phyloP scores from a whole-genome alignment of 345 rosid species.

The Lumnitzera racemosa region DNA sequence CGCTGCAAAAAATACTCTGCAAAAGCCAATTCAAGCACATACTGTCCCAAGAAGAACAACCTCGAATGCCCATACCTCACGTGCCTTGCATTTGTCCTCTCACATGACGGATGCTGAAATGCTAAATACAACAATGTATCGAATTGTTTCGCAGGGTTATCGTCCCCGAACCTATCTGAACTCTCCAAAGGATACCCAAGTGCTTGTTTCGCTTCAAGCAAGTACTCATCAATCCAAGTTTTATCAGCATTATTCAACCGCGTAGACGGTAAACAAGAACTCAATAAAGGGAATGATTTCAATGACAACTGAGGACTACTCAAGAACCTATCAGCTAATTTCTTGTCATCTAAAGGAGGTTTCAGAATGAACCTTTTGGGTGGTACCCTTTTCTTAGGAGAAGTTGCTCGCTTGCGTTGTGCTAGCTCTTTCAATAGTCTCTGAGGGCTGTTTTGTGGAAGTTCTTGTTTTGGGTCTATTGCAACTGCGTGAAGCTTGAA shows the following conservation, averaged over 20 bases:
- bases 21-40: conserved; percentile 78
- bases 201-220: conserved; percentile 91
- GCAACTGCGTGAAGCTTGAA: conserved; percentile 45
- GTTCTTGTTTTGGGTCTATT: conserved; percentile 44
- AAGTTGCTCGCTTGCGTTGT: conserved; percentile 58
- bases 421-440: conserved; percentile 89
- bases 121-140: conserved; percentile 77
- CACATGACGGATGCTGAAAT: conserved; percentile 87
- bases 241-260: conserved; percentile 74
- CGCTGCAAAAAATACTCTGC: conserved; percentile 83
- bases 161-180: conserved; percentile 52
- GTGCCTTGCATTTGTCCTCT: conserved; percentile 74
- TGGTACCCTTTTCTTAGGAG: conserved; percentile 63
- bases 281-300: conserved; percentile 71
- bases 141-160: conserved; percentile 92
- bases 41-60: conserved; percentile 78
- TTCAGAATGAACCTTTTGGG: conserved; percentile 65
- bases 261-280: conserved; percentile 85
- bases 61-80: conserved; percentile 83
- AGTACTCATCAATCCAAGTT: conserved; percentile 88
- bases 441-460: conserved; percentile 75
- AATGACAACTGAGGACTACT: conserved; percentile 87
- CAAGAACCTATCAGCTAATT: conserved; percentile 60
- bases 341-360: conserved; percentile 88
- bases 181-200: conserved; percentile 79